Evolutionary conservation across 1,284 basidiomycete species (phyloP), one percentile per base, ranked within the genome.

Genomic region (Ganoderma lucidum): DNA sequence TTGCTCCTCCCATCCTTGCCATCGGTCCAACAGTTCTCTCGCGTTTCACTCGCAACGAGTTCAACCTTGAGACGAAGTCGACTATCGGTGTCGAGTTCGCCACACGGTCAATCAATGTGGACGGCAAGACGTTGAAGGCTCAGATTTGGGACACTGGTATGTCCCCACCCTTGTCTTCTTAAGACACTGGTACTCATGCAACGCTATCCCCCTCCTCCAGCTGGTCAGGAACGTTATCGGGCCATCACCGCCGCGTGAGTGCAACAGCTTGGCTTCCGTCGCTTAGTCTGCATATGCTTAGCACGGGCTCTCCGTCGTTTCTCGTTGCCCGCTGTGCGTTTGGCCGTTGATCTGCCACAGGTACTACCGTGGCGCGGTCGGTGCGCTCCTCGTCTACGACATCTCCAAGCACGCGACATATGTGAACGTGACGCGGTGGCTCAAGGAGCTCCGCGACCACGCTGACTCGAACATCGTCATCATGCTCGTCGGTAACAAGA

Each of bases 61-160:
- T 99, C 90, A 98, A 97, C 86, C 89, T 98, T 78, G 97, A 99
- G 80, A 97, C 96, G 71, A 99, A 99, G 85, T 98, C 96, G 72
- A 99, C 97, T 30, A 99, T 99, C 81, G 97, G 97, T 70, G 98
- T 99, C 77, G 98, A 99, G 83, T 99, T 99, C 80, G 97, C 97
- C 10, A 99, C 97, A 62, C 90, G 98, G 78, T 96, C 96, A 62
- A 96, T 97, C 81, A 93, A 90, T 74, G 95, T 99, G 19, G 97
- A 99, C 81, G 90, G 92, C 58, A 99, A 99, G 91, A 98, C 93
- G 6, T 90, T 99, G 77, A 99, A 99, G 85, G 97, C 97, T 39
- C 97, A 99, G 84, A 99, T 99, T 77, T 99, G 97, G 97, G 98
- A 99, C 84, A 99, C 96, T 77, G 95, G 94, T 95, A 71, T 73